Conservation (phyloP, 192 early-diverging fungal species). For the Rhizophagus prolifer region DNA sequence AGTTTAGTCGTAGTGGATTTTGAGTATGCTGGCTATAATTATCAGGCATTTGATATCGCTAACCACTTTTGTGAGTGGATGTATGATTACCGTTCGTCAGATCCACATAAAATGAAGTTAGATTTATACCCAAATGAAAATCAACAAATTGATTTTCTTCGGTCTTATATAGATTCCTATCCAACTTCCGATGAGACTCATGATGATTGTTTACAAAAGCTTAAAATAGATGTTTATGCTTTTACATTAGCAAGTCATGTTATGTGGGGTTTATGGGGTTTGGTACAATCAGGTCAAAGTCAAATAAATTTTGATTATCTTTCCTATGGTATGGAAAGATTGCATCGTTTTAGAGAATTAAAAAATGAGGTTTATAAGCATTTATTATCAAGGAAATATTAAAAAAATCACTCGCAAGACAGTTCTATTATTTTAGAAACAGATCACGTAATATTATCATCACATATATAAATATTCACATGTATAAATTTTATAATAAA, state of each 20-base stretch:
- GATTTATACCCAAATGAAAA: conserved; percentile 54
- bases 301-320: conserved; percentile 81
- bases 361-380: not conserved
- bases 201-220: not conserved
- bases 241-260: conserved; percentile 58
- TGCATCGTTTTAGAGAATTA: not conserved
- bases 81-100: conserved; percentile 69
- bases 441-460: too few relatives aligned
- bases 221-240: conserved; percentile 39
- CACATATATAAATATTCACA: too few relatives aligned
- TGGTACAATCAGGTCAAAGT: conserved; percentile 72
- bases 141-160: conserved; percentile 61
- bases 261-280: conserved; percentile 80
- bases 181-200: not conserved
- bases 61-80: conserved; percentile 89
- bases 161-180: conserved; percentile 58
- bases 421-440: too few relatives aligned
- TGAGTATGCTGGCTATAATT: conserved; percentile 81
- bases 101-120: conserved; percentile 44
- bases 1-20: conserved; percentile 78
- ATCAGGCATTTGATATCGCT: conserved; percentile 75
- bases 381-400: too few relatives aligned
- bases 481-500: too few relatives aligned
- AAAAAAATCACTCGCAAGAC: too few relatives aligned
- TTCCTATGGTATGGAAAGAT: conserved; percentile 46